phyloP scores from a whole-genome alignment of 441 rosid species.

The Omphalea diandra region DNA sequence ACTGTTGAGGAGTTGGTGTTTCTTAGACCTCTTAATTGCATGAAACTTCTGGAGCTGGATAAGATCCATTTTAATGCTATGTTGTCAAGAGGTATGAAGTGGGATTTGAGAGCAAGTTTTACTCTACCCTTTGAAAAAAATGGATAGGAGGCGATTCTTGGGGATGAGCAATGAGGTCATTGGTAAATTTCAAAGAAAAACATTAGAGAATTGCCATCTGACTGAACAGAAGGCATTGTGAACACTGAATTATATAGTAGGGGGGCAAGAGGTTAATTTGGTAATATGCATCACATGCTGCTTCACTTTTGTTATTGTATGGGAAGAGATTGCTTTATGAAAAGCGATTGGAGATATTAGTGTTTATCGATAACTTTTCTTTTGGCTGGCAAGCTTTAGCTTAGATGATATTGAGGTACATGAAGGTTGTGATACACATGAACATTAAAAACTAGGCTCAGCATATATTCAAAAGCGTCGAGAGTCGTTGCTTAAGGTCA shows the following conservation, averaged over 20 bases:
- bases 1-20: slow-evolving; percentile 30
- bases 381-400: slow-evolving; percentile 7
- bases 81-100: neutral
- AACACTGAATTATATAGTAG: slow-evolving; percentile 31
- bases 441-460: neutral
- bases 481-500: slow-evolving; percentile 7
- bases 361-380: slow-evolving; percentile 24
- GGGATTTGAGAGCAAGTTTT: neutral
- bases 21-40: slow-evolving; percentile 41
- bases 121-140: slow-evolving; percentile 11
- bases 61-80: slow-evolving; percentile 25
- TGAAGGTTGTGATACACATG: slow-evolving; percentile 1
- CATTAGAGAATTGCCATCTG: slow-evolving; percentile 29
- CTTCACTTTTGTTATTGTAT: slow-evolving; percentile 19
- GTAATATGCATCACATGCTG: slow-evolving; percentile 30
- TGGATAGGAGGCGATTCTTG: slow-evolving; percentile 5
- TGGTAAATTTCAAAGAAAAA: slow-evolving; percentile 19
- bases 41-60: slow-evolving; percentile 30
- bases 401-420: slow-evolving; percentile 2
- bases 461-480: slow-evolving; percentile 1
- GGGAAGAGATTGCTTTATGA: slow-evolving; percentile 30
- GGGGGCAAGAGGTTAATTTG: slow-evolving; percentile 30
- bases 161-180: slow-evolving; percentile 20
- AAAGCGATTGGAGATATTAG: slow-evolving; percentile 26
- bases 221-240: slow-evolving; percentile 31